Conservation (phyloP, 192 early-diverging fungal genomes). For the Gigaspora rosea region DNA sequence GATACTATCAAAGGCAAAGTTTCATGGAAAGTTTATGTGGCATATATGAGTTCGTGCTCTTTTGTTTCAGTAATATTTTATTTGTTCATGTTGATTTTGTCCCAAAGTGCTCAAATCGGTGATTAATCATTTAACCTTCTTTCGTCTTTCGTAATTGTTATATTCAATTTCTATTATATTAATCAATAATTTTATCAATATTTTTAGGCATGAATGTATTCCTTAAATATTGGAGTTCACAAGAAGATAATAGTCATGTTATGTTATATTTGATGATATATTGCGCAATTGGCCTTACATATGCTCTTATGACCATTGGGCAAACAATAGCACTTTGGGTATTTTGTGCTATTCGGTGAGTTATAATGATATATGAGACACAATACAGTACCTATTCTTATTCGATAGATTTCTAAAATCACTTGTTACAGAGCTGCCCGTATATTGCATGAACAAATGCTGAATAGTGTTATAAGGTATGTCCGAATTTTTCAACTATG, state of each 20-base stretch:
- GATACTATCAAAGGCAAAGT: conserved; percentile 83
- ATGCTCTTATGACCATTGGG: conserved; percentile 63
- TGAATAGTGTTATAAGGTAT: conserved; percentile 67
- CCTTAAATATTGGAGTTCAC: conserved; percentile 74
- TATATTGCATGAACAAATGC: conserved; percentile 73
- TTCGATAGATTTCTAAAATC: background rate
- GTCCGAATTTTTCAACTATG: background rate
- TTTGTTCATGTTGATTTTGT: conserved; percentile 55
- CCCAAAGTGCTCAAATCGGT: conserved; percentile 57
- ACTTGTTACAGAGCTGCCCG: conserved; percentile 49
- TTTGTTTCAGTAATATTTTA: conserved; percentile 58
- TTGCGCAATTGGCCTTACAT: conserved; percentile 73
- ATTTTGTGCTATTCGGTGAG: conserved; percentile 71
- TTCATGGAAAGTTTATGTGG: conserved; percentile 73
- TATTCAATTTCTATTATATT: too few relatives aligned
- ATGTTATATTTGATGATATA: conserved; percentile 78
- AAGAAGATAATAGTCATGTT: conserved; percentile 43
- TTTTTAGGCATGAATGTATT: conserved; percentile 50
- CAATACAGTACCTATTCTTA: background rate
- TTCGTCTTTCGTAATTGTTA: too few relatives aligned
- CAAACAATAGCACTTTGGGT: conserved; percentile 79
- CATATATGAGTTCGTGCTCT: conserved; percentile 81
- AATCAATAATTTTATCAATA: too few relatives aligned
- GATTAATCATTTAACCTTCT: too few relatives aligned
- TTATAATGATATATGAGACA: background rate